Conservation (phyloP, 352 stramenopile species). For the Albugo candida region DNA sequence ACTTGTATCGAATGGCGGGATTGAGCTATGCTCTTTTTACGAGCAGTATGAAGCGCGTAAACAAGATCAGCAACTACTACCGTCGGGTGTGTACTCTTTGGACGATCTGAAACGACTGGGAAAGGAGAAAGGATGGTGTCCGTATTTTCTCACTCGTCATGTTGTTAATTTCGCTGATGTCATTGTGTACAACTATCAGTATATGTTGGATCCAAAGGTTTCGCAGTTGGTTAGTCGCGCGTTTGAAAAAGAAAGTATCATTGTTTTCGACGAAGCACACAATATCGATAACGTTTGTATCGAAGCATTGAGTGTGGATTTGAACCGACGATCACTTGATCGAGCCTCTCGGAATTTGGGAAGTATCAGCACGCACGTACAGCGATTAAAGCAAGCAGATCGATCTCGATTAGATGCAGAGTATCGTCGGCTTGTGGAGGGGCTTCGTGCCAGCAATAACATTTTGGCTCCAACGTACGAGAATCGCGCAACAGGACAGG, state of each 20-base stretch:
- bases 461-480: constrained; percentile 33
- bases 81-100: constrained; percentile 89
- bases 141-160: constrained; percentile 96
- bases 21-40: constrained; percentile 80
- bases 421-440: constrained; percentile 90
- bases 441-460: constrained; percentile 81
- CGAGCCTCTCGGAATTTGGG: constrained; percentile 82
- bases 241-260: constrained; percentile 85
- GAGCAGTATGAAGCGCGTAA: constrained; percentile 76
- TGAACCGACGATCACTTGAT: constrained; percentile 85
- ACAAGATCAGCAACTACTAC: constrained; percentile 84
- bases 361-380: constrained; percentile 53
- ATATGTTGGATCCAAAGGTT: constrained; percentile 98
- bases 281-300: constrained; percentile 99
- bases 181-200: constrained; percentile 99
- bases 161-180: constrained; percentile 95
- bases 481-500: constrained; percentile 16
- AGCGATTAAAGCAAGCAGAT: constrained; percentile 82
- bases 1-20: constrained; percentile 1
- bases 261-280: constrained; percentile 97
- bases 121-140: constrained; percentile 85
- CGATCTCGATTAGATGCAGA: constrained; percentile 84
- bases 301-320: constrained; percentile 92
- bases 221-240: constrained; percentile 80
- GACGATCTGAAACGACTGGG: constrained; percentile 92